Base-by-base conservation (phyloP, 2,329 filamentous ascomycete genomes). In the Penicillium sp. region DNA sequence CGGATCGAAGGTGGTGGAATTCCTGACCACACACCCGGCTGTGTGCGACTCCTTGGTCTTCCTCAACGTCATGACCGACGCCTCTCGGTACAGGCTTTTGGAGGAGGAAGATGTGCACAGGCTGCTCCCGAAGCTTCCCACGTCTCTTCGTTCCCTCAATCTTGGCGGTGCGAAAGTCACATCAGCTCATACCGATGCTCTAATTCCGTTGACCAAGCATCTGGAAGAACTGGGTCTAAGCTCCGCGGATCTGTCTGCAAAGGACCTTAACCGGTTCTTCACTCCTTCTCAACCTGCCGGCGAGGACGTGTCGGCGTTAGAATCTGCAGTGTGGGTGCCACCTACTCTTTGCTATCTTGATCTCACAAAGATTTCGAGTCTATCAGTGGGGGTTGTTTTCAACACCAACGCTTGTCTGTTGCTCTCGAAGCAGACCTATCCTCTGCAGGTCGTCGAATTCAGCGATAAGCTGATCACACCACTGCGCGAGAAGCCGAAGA, bases 141-240 rank as follows among this genome's bases (percentile, higher is more conserved):
- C 77, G 11, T 88, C 88, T 3, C 83, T 95, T 15, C 86, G 86
- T 63, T 93, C 90, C 3, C 82, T 95, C 52, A 93, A 89, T 72
- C 78, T 95, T 44, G 91, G 91, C 67, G 91, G 91, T 30, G 90
- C 89, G 70, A 86, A 86, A 72, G 89, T 94, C 83, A 84, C 85
- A 41, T 75, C 83, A 1, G 82, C 83, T 0, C 90, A 94, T 71
- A 81, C 92, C 31, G 80, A 86, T 3, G 78, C 87, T 44, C 81
- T 94, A 29, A 80, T 86, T 3, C 86, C 86, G 6, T 80, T 93
- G 53, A 86, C 88, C 38, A 90, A 90, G 73, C 86, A 90, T 68
- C 80, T 94, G 13, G 91, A 94, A 74, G 91, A 94, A 76, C 82
- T 95, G 21, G 88, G 90, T 6, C 76, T 94, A 15, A 90, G 90